Evolutionary conservation across 2,329 filamentous ascomycete genomes (phyloP).

Genomic region (Fusarium sp.): DNA sequence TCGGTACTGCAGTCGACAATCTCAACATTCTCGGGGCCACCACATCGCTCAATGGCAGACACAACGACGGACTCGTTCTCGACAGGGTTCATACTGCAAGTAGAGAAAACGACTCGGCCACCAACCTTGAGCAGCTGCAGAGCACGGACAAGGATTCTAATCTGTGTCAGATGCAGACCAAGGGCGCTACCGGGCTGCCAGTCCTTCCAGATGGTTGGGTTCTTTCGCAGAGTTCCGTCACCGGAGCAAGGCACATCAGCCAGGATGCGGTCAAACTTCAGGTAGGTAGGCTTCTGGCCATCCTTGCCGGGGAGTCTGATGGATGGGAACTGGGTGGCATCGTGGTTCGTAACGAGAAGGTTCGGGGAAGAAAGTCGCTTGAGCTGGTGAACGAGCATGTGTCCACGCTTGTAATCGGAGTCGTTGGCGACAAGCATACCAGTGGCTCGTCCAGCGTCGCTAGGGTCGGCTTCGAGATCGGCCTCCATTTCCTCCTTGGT

Average conservation of each 20-base stretch:
- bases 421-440: conserved; percentile 96
- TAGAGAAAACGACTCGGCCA: conserved; percentile 95
- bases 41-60: conserved; percentile 89
- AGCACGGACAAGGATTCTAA: conserved; percentile 88
- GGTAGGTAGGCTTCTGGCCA: conserved; percentile 73
- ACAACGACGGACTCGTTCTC: conserved; percentile 96
- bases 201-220: conserved; percentile 92
- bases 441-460: conserved; percentile 87
- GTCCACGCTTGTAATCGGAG: conserved; percentile 93
- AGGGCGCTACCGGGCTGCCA: conserved; percentile 91
- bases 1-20: conserved; percentile 85
- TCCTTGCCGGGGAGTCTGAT: conserved; percentile 78
- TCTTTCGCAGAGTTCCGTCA: conserved; percentile 94
- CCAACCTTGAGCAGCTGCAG: conserved; percentile 97
- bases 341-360: conserved; percentile 96
- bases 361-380: conserved; percentile 98
- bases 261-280: conserved; percentile 96
- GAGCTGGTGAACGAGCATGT: conserved; percentile 97
- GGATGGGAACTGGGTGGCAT: conserved; percentile 94
- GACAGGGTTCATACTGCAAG: conserved; percentile 98
- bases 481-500: conserved; percentile 60
- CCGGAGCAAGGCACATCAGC: conserved; percentile 98
- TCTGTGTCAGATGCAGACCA: conserved; percentile 87
- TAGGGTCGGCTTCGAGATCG: conserved; percentile 67
- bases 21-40: conserved; percentile 81